These are phyloP conservation scores for Eucalyptus erythrocorys DNA, from an alignment of 345 rosid genomes.

Conservation along the genomic window DNA sequence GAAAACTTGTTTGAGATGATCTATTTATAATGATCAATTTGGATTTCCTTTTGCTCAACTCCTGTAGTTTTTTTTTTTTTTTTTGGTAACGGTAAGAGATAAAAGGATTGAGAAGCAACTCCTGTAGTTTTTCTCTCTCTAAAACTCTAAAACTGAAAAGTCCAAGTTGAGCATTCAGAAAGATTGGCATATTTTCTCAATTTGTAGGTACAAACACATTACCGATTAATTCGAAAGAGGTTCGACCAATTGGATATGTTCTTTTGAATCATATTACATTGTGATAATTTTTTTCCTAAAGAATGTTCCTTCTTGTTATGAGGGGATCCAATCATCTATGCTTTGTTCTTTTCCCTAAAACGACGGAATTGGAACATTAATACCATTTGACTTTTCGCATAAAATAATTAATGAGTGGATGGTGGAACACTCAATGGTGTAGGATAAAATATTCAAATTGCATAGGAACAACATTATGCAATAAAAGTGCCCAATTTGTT, in stretches of 20 bases:
- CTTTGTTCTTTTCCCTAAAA: not conserved
- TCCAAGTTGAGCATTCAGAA: not conserved
- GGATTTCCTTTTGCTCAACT: not conserved
- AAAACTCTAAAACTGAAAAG: not conserved
- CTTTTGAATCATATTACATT: not conserved
- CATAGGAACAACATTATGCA: not conserved
- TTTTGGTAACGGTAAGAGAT: too few relatives aligned
- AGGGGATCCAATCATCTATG: not conserved
- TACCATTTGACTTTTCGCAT: not conserved
- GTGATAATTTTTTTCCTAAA: too few relatives aligned
- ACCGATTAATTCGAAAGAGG: not conserved
- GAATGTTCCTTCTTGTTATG: not conserved
- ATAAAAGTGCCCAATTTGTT: not conserved
- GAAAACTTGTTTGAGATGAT: not conserved
- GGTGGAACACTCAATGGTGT: not conserved
- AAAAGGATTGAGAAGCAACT: too few relatives aligned
- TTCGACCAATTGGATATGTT: not conserved
- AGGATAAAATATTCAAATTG: not conserved
- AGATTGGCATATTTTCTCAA: not conserved
- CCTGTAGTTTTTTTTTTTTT: not conserved
- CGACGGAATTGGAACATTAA: not conserved
- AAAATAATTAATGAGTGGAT: not conserved
- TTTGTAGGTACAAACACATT: not conserved
- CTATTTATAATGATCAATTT: not conserved
- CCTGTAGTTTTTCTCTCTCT: not conserved